A percentile compares a stretch with the other conserved stretches of the same genome.
Conservation (phyloP, 2,329 filamentous ascomycete species). For the Beauveria sp. region DNA sequence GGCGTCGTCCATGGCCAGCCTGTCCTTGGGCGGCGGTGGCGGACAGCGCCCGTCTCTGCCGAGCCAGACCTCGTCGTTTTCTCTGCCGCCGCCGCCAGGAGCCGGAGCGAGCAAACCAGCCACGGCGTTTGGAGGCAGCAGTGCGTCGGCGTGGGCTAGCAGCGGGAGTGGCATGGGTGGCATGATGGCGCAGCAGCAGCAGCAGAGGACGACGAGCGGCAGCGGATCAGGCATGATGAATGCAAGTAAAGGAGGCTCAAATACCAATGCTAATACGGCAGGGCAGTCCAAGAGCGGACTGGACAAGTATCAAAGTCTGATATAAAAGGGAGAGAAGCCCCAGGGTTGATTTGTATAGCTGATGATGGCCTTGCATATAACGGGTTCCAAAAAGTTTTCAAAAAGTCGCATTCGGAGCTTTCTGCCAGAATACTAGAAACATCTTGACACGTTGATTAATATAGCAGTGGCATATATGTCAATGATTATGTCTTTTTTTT, state of each 20-base stretch:
- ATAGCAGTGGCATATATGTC: no score
- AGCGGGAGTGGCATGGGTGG: slow-evolving; percentile 11
- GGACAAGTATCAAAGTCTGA: slow-evolving; percentile 61
- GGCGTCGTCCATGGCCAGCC: slow-evolving; percentile 36
- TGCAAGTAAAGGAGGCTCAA: slow-evolving; percentile 16
- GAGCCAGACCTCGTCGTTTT: slow-evolving; percentile 41
- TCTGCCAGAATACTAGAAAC: no score
- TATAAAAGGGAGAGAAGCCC: slow-evolving; percentile 32
- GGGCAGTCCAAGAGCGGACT: slow-evolving; percentile 43
- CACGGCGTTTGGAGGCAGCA: slow-evolving; percentile 18
- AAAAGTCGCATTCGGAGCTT: no score
- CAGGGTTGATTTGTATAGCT: background rate
- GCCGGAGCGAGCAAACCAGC: slow-evolving; percentile 14
- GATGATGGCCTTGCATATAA: background rate
- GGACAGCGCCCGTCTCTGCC: slow-evolving; percentile 24
- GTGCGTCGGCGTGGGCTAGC: slow-evolving; percentile 14
- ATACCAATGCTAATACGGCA: slow-evolving; percentile 16
- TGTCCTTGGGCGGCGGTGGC: slow-evolving; percentile 38
- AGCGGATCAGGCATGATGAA: slow-evolving; percentile 19
- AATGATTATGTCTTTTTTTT: no score
- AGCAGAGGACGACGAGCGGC: slow-evolving; percentile 14
- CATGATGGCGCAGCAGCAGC: slow-evolving; percentile 16
- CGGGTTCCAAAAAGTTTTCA: background rate
- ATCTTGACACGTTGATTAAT: no score
- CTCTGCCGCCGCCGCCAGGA: slow-evolving; percentile 47